phyloP scores from a whole-genome alignment of 139 green algal genomes.

The Picochlorum sp. region DNA sequence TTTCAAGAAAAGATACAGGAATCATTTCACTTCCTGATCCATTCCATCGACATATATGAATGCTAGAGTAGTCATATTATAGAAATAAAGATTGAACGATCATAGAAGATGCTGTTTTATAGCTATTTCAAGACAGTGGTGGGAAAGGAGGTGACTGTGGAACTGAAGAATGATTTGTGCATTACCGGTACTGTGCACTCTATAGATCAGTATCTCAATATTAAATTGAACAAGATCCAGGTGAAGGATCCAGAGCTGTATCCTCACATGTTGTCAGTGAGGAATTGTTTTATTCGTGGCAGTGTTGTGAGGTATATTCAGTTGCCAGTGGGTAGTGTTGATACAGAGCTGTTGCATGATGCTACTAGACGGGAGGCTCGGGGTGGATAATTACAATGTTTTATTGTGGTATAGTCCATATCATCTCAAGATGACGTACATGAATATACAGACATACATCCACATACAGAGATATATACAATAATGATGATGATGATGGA shows the following conservation, averaged over 20 bases:
- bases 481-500: too few relatives aligned
- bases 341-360: slow-evolving; percentile 95
- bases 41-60: too few relatives aligned
- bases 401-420: background rate
- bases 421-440: background rate
- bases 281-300: slow-evolving; percentile 96
- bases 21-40: too few relatives aligned
- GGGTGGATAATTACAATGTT: slow-evolving; percentile 15
- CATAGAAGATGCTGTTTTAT: slow-evolving; percentile 73
- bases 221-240: slow-evolving; percentile 89
- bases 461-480: background rate
- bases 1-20: too few relatives aligned
- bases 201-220: slow-evolving; percentile 99
- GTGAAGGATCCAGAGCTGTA: slow-evolving; percentile 87
- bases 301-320: slow-evolving; percentile 95
- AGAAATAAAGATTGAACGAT: background rate
- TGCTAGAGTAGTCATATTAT: too few relatives aligned
- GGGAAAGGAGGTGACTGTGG: slow-evolving; percentile 93
- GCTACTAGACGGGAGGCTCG: slow-evolving; percentile 86
- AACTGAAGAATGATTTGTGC: slow-evolving; percentile 97
- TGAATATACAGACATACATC: background rate
- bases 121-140: slow-evolving; percentile 91
- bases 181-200: slow-evolving; percentile 90
- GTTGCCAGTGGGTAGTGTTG: slow-evolving; percentile 82
- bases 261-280: slow-evolving; percentile 94